Base-by-base conservation (phyloP, 2,329 filamentous ascomycete species). In the Fusarium sp. region DNA sequence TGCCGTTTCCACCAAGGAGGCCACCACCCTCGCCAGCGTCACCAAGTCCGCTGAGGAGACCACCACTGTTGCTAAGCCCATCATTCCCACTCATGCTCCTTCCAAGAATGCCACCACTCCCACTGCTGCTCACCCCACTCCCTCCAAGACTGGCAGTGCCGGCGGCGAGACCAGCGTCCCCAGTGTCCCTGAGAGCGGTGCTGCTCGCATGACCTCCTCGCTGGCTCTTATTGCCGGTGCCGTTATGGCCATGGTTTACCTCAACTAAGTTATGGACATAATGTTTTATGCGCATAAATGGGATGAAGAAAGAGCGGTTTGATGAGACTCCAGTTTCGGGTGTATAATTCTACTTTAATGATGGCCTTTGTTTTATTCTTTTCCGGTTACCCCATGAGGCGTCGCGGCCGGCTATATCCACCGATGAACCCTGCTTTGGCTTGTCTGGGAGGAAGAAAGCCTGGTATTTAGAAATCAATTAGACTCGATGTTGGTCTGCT, bases 211-310 rank as follows among this genome's bases (percentile, higher is more conserved):
- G 58, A 77, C 78, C 42, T 80, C 81, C 41, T 79, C 80, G 38
- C 62, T 82, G 63, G 80, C 78, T 51, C 78, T 83, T 31, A 73
- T 82, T 66, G 80, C 78, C 24, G 82, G 79, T 72, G 82, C 77
- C 62, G 75, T 79, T 63, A 79, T 80, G 57, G 82, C 79, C 72
- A 72, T 83, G 65, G 81, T 77, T 63, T 80, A 78, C 75, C 70
- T 83, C 45, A 77, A 78, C 73, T 82, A 80, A 78, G 66, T 69
- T 70, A 65, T 57, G 61, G 69, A 57, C 62, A 77, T 70, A 57
- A 75, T 69, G 63, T 66, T 64, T 66, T 47, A 73, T 66, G 68
- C 47, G 66, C 54, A 61, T 60, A 58, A 52, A 69, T 33, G 66
- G 61, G 54, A 70, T 57, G 44, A 62, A 71, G 55, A 74, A 65